Evolutionary conservation across 805 yeast species (phyloP).

Genomic region (Metschnikowia bowlesiae): DNA sequence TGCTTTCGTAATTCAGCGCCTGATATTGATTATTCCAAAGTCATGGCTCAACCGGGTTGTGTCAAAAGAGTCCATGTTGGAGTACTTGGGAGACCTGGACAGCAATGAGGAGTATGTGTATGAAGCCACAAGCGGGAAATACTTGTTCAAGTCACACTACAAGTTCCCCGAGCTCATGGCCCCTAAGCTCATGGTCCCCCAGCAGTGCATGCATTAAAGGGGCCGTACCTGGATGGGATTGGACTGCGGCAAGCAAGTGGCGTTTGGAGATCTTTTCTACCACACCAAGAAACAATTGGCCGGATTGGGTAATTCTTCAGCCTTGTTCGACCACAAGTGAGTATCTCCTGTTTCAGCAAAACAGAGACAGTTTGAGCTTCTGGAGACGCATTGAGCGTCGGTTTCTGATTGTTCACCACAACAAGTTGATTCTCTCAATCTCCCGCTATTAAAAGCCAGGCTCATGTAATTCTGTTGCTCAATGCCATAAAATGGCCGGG

Average conservation of each 20-base stretch:
- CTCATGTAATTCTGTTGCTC: no score
- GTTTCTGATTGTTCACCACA: conserved; percentile 29
- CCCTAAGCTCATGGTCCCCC: not conserved
- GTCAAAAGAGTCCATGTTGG: conserved; percentile 2
- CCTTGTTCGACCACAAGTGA: conserved; percentile 25
- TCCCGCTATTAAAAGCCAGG: no score
- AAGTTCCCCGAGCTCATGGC: conserved; percentile 15
- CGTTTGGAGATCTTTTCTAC: conserved; percentile 25
- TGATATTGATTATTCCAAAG: conserved; percentile 26
- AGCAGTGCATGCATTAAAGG: conserved; percentile 9
- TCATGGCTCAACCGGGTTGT: conserved; percentile 28
- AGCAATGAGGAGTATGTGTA: conserved; percentile 11
- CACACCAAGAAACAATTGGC: conserved; percentile 23
- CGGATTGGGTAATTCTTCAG: conserved; percentile 19
- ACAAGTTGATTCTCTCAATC: conserved; percentile 29
- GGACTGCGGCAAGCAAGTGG: conserved; percentile 9
- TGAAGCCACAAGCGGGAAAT: conserved; percentile 7
- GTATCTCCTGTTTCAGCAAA: conserved; percentile 26
- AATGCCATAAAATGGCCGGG: no score
- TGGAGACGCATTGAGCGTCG: conserved; percentile 34
- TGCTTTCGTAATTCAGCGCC: conserved; percentile 34
- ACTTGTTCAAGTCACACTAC: conserved; percentile 2
- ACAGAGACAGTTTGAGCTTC: conserved; percentile 28
- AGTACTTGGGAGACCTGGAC: conserved; percentile 8
- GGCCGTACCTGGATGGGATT: conserved; percentile 5